A percentile compares a stretch with the other conserved stretches of the same genome.
Conservation (phyloP, 2,329 filamentous ascomycete species). For the Blastomyces parvus region DNA sequence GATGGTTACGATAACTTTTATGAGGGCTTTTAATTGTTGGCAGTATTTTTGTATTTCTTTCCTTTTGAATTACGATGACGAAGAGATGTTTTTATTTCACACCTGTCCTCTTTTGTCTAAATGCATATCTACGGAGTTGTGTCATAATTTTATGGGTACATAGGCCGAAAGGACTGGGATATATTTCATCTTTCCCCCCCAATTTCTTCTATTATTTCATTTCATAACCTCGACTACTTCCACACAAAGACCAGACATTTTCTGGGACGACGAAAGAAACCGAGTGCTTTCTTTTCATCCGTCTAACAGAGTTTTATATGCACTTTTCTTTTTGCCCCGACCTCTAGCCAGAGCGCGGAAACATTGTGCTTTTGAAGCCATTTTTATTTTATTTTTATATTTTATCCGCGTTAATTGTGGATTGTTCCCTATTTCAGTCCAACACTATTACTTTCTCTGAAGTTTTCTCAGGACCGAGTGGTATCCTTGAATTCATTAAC, state of each 20-base stretch:
- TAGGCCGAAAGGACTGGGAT: background rate
- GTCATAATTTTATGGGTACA: background rate
- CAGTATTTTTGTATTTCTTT: too few relatives aligned
- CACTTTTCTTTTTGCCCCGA: too few relatives aligned
- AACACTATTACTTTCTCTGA: too few relatives aligned
- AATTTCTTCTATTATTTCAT: background rate
- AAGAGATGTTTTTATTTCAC: background rate
- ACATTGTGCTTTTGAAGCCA: background rate
- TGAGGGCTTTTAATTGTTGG: background rate
- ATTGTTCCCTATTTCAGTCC: too few relatives aligned
- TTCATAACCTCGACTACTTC: background rate
- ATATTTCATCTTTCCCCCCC: background rate
- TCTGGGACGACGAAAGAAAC: too few relatives aligned
- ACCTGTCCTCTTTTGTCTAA: background rate
- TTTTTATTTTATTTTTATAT: background rate
- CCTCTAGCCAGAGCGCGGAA: too few relatives aligned
- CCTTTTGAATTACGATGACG: background rate
- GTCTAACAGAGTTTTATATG: too few relatives aligned
- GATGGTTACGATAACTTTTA: conserved; percentile 2
- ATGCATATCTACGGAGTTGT: conserved; percentile 7
- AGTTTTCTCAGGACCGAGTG: too few relatives aligned
- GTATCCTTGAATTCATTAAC: too few relatives aligned
- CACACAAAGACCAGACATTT: background rate
- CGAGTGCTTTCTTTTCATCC: too few relatives aligned
- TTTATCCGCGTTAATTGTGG: too few relatives aligned